Percentiles rank a stretch among this genome's conserved stretches.
These are phyloP conservation scores for Phytophthora hibernalis DNA, from an alignment of 352 stramenopile species.

Conservation along the genomic window DNA sequence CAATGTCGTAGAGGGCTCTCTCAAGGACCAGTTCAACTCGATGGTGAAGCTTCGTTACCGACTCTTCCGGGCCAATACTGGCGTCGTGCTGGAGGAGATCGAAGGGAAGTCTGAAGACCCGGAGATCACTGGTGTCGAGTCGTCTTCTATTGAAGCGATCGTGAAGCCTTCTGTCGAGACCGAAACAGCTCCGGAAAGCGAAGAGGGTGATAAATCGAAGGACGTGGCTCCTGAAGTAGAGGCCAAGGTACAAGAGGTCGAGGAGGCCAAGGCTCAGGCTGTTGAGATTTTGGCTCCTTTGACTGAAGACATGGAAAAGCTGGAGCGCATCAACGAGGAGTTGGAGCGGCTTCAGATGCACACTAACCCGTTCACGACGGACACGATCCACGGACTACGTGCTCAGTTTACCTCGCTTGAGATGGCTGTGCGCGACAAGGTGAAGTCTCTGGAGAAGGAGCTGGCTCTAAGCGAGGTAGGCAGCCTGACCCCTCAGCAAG, in stretches of 20 bases:
- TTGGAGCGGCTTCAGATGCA: constrained; percentile 87
- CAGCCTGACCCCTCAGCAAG: constrained; percentile 84
- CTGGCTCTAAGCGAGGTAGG: constrained; percentile 85
- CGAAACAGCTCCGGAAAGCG: constrained; percentile 33
- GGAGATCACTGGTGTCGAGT: constrained; percentile 42
- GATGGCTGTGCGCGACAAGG: constrained; percentile 78
- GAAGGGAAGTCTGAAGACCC: constrained; percentile 46
- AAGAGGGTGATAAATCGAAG: constrained; percentile 40
- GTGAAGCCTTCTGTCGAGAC: constrained; percentile 22
- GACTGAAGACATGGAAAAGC: constrained; percentile 80
- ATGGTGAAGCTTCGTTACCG: constrained; percentile 76
- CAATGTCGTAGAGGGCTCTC: constrained; percentile 76
- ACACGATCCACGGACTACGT: constrained; percentile 90
- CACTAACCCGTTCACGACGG: constrained; percentile 89
- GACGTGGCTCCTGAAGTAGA: constrained; percentile 19
- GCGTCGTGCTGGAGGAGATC: constrained; percentile 42
- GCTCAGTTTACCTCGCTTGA: constrained; percentile 87
- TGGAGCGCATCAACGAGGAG: constrained; percentile 86
- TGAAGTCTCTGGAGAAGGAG: constrained; percentile 92
- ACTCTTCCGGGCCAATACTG: constrained; percentile 74
- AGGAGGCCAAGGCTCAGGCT: constrained; percentile 38
- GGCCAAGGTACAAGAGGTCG: constrained; percentile 24
- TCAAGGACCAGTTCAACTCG: constrained; percentile 82
- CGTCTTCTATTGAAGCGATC: constrained; percentile 15
- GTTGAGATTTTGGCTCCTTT: constrained; percentile 54